Evolutionary conservation across 768 basidiomycete species (phyloP).

Genomic region (Lepiota brunneoincarnata): DNA sequence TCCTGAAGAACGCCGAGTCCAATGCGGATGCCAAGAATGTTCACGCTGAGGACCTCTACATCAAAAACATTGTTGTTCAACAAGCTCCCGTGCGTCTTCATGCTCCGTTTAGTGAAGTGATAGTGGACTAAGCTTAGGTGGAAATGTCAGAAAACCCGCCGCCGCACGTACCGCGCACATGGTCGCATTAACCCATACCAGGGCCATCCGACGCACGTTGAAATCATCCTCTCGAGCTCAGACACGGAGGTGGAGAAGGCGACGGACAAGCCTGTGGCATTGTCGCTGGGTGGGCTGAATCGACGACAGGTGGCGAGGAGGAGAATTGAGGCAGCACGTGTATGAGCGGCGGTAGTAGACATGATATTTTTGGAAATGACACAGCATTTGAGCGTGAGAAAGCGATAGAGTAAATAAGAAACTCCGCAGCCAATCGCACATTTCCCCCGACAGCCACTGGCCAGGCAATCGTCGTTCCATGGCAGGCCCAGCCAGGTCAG

Average conservation of each 20-base stretch:
- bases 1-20: conserved; percentile 98
- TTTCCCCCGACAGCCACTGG: neutral
- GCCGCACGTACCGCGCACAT: conserved; percentile 98
- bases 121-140: conserved; percentile 7
- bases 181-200: conserved; percentile 99
- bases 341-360: conserved; percentile 32
- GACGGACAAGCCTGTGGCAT: conserved; percentile 68
- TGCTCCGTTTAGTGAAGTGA: neutral
- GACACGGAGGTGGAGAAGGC: conserved; percentile 88
- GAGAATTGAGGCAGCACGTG: conserved; percentile 82
- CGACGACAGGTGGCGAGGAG: conserved; percentile 83
- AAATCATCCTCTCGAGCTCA: conserved; percentile 82
- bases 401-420: neutral
- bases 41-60: conserved; percentile 85
- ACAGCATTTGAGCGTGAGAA: conserved; percentile 5
- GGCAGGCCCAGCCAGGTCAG: conserved; percentile 34
- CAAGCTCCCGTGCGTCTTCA: conserved; percentile 85
- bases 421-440: conserved; percentile 1
- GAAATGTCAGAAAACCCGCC: conserved; percentile 86
- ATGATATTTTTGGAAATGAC: neutral
- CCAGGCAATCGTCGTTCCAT: conserved; percentile 10
- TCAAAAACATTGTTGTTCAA: conserved; percentile 97
- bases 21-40: conserved; percentile 98
- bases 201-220: conserved; percentile 95
- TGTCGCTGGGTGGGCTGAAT: conserved; percentile 68